These are phyloP conservation scores for Brettanomyces nanus DNA, from an alignment of 805 yeast genomes.

Conservation along the genomic window DNA sequence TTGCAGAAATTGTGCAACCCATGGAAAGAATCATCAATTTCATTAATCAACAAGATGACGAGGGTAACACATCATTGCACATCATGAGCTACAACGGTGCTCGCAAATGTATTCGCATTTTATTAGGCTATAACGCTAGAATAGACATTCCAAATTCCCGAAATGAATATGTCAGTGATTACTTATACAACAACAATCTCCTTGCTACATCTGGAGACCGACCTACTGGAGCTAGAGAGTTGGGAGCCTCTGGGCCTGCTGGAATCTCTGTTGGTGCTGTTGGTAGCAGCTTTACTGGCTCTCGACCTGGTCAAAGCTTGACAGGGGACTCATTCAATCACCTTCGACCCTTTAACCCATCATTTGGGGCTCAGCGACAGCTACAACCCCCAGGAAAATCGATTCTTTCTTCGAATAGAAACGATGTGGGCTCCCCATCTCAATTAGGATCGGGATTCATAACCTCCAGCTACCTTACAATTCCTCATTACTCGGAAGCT, in stretches of 20 bases:
- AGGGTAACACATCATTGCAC: constrained; percentile 51
- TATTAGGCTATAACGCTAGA: constrained; percentile 43
- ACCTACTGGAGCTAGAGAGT: constrained; percentile 1
- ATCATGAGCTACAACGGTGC: constrained; percentile 39
- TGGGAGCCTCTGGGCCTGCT: too few relatives aligned
- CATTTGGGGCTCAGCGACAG: neutral
- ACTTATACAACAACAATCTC: constrained; percentile 20
- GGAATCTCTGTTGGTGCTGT: neutral
- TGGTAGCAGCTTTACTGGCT: constrained; percentile 7
- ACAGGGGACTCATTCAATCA: neutral
- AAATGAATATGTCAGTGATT: constrained; percentile 35
- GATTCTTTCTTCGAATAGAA: neutral
- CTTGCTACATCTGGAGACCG: neutral
- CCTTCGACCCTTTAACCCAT: neutral
- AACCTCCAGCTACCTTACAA: constrained; percentile 8
- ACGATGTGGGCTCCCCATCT: neutral
- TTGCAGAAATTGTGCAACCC: constrained; percentile 52
- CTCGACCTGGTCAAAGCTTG: constrained; percentile 8
- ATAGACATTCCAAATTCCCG: constrained; percentile 42
- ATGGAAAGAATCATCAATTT: constrained; percentile 52
- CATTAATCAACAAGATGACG: constrained; percentile 46
- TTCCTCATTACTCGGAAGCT: constrained; percentile 43
- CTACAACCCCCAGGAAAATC: neutral
- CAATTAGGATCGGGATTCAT: neutral
- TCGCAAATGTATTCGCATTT: constrained; percentile 34